Percentiles rank a stretch among this genome's conserved stretches.
Conservation (phyloP, 2,329 filamentous ascomycete genomes). For the Coniella vitis region DNA sequence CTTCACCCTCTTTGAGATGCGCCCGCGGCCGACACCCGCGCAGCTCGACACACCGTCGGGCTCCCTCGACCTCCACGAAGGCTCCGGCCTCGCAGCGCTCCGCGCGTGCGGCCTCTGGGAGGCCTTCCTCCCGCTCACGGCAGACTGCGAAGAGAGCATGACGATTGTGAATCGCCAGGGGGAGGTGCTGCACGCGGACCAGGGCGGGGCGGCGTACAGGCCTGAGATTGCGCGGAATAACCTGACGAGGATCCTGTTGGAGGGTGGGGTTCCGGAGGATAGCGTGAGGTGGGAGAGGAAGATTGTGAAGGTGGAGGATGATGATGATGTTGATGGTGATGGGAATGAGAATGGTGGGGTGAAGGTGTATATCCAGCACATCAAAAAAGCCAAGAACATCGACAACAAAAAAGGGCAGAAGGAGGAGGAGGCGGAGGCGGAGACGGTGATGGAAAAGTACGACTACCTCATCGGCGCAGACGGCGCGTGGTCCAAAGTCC, state of each 20-base stretch:
- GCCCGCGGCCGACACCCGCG: slow-evolving; percentile 21
- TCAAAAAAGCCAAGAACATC: not conserved
- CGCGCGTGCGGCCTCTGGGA: slow-evolving; percentile 36
- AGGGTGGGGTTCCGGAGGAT: slow-evolving; percentile 22
- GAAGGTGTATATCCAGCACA: not conserved
- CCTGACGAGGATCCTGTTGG: slow-evolving; percentile 29
- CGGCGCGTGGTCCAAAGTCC: slow-evolving; percentile 34
- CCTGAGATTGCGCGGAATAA: slow-evolving; percentile 34
- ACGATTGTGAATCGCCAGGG: slow-evolving; percentile 29
- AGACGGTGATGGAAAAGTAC: slow-evolving; percentile 20
- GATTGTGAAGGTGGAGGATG: slow-evolving; percentile 21
- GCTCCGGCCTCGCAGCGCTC: slow-evolving; percentile 38
- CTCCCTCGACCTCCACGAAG: slow-evolving; percentile 42
- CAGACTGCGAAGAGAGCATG: slow-evolving; percentile 34
- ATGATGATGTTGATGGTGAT: no score
- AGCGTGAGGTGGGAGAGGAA: slow-evolving; percentile 33
- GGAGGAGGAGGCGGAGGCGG: slow-evolving; percentile 17
- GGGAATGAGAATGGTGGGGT: no score
- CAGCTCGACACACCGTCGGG: slow-evolving; percentile 28
- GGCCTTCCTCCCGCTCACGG: slow-evolving; percentile 34
- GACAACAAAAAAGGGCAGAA: not conserved
- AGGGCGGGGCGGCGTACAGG: slow-evolving; percentile 20
- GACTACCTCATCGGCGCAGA: slow-evolving; percentile 34
- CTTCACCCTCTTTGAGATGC: slow-evolving; percentile 30
- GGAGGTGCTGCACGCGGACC: slow-evolving; percentile 18